Conservation (phyloP, 2,329 filamentous ascomycete species). For the Trichophyton simii region DNA sequence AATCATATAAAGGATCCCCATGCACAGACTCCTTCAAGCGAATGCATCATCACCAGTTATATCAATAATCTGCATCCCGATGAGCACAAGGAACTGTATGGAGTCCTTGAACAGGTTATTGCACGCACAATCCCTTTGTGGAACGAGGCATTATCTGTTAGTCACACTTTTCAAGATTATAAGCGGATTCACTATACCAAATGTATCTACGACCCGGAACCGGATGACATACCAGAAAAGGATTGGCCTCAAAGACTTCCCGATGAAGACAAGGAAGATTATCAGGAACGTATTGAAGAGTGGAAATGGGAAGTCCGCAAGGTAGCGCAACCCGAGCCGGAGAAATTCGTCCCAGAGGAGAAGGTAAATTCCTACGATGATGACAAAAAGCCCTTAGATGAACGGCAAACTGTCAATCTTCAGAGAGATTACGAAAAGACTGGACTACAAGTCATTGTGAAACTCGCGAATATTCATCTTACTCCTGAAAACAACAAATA, state of each 20-base stretch:
- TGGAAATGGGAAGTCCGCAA: conserved; percentile 8
- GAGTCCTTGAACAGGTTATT: conserved; percentile 24
- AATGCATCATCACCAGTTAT: conserved; percentile 25
- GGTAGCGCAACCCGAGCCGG: conserved; percentile 13
- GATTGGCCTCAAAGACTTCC: conserved; percentile 7
- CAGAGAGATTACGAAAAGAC: conserved; percentile 21
- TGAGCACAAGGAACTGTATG: conserved; percentile 21
- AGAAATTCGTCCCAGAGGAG: conserved; percentile 10
- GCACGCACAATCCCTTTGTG: conserved; percentile 23
- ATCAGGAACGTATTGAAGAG: not conserved
- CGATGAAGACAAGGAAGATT: conserved; percentile 11
- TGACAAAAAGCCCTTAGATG: conserved; percentile 16
- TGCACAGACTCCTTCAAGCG: not conserved
- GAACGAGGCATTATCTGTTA: conserved; percentile 19
- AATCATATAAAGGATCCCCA: conserved; percentile 7
- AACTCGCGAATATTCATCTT: conserved; percentile 48
- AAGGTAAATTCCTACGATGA: not conserved
- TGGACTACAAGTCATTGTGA: conserved; percentile 50
- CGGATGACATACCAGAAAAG: conserved; percentile 13
- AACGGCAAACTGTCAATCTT: conserved; percentile 14
- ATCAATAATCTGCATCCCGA: conserved; percentile 32
- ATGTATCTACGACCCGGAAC: conserved; percentile 12
- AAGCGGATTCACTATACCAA: conserved; percentile 8
- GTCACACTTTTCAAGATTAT: not conserved
- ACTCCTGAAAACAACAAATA: conserved; percentile 46